These are phyloP conservation scores for Lunularia cruciata DNA, from an alignment of 225 moss, liverwort and hornwort genomes.

Conservation along the genomic window DNA sequence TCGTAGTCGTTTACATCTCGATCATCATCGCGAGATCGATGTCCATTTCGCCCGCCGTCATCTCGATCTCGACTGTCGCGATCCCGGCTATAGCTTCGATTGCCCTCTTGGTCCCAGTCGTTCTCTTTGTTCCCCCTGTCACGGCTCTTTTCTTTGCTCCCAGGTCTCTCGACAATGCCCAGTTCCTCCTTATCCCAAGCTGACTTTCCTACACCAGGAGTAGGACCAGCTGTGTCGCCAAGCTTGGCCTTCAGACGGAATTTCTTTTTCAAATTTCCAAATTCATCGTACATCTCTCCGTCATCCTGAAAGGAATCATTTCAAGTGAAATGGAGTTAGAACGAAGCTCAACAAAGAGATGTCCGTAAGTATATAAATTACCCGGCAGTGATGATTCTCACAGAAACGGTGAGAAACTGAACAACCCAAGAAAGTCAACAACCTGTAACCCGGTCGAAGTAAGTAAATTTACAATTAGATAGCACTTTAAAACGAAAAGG, in stretches of 20 bases:
- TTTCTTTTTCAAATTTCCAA: constrained; percentile 86
- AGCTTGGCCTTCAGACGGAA: constrained; percentile 76
- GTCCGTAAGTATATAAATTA: too few species aligned
- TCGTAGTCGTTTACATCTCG: constrained; percentile 46
- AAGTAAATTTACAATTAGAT: too few species aligned
- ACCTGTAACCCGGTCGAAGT: too few species aligned
- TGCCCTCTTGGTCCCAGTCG: constrained; percentile 52
- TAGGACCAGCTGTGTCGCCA: constrained; percentile 46
- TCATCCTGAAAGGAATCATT: constrained; percentile 89
- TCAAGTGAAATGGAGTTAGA: too few species aligned
- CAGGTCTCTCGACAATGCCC: constrained; percentile 50
- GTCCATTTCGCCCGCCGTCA: constrained; percentile 51
- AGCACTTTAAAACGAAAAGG: too few species aligned
- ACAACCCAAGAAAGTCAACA: too few species aligned
- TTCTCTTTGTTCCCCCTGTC: constrained; percentile 46
- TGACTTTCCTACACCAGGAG: constrained; percentile 65
- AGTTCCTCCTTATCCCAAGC: constrained; percentile 78
- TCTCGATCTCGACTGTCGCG: constrained; percentile 49
- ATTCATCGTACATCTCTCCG: constrained; percentile 93
- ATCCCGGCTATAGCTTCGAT: constrained; percentile 49
- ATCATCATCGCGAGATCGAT: constrained; percentile 45
- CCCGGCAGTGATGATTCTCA: too few species aligned
- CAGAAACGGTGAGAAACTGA: too few species aligned
- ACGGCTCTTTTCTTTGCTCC: constrained; percentile 59
- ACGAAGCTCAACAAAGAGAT: too few species aligned